phyloP scores from a whole-genome alignment of 1,284 basidiomycete genomes.

The Boletus sp. region DNA sequence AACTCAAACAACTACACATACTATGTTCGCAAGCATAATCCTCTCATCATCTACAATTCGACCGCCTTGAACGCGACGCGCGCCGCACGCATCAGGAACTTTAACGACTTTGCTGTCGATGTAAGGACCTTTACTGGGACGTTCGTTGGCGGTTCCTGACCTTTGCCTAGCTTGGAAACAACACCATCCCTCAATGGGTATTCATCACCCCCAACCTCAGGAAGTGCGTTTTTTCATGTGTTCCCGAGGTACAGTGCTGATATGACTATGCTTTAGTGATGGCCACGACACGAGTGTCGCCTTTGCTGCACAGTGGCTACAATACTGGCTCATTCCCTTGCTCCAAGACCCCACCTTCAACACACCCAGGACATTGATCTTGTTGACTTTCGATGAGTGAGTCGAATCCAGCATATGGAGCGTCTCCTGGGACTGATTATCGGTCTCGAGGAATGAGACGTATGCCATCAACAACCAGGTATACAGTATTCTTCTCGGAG shows the following conservation, averaged over 20 bases:
- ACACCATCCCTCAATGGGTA: slow-evolving; percentile 58
- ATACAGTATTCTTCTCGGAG: slow-evolving; percentile 54
- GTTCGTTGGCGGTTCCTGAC: slow-evolving; percentile 36
- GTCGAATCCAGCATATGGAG: slow-evolving; percentile 4
- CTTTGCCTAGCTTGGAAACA: slow-evolving; percentile 32
- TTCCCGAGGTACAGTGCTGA: neutral
- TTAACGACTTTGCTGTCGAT: neutral
- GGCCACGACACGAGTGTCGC: neutral
- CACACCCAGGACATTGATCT: slow-evolving; percentile 53
- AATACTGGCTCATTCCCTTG: slow-evolving; percentile 45
- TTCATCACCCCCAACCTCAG: slow-evolving; percentile 35
- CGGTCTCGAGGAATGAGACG: slow-evolving; percentile 44
- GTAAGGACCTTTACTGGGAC: slow-evolving; percentile 19
- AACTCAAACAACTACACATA: slow-evolving; percentile 48
- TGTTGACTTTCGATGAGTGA: slow-evolving; percentile 54
- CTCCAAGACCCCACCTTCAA: slow-evolving; percentile 52
- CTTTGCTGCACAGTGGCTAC: neutral
- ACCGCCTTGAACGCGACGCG: slow-evolving; percentile 47
- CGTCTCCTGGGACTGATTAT: neutral
- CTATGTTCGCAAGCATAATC: slow-evolving; percentile 65
- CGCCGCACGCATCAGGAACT: slow-evolving; percentile 12
- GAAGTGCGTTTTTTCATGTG: neutral
- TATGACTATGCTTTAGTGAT: neutral
- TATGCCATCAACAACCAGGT: slow-evolving; percentile 50
- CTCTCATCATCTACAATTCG: slow-evolving; percentile 56